Evolutionary conservation across 257 asterid species (phyloP).

Genomic region (Solanum virginianum): DNA sequence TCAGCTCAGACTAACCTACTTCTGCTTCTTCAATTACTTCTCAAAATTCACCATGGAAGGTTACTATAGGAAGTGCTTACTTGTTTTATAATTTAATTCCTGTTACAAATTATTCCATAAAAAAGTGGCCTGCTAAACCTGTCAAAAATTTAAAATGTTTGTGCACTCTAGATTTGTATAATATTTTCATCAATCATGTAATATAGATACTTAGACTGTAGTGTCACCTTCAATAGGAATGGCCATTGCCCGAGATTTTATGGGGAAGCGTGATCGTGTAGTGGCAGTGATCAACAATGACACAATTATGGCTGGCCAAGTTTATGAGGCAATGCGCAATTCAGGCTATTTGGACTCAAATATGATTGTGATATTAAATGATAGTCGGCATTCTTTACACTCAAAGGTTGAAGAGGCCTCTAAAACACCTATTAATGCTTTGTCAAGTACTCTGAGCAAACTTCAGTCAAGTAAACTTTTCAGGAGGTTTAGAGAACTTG

Average conservation of each 20-base stretch:
- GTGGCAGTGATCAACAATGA: slow-evolving; percentile 86
- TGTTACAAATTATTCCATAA: background rate
- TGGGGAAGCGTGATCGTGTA: slow-evolving; percentile 64
- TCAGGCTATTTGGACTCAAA: slow-evolving; percentile 88
- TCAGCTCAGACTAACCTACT: background rate
- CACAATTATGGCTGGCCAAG: slow-evolving; percentile 83
- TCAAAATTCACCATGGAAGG: background rate
- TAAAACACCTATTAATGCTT: slow-evolving; percentile 49
- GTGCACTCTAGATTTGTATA: background rate
- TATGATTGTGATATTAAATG: slow-evolving; percentile 72
- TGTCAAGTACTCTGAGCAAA: slow-evolving; percentile 69
- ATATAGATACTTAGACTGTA: background rate
- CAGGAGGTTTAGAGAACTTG: slow-evolving; percentile 64
- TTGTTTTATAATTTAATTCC: background rate
- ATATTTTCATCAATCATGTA: background rate
- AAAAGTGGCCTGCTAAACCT: background rate
- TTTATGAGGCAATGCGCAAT: slow-evolving; percentile 92
- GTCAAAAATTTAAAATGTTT: background rate
- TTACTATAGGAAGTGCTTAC: background rate
- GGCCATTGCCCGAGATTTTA: slow-evolving; percentile 90
- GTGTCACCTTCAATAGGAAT: slow-evolving; percentile 34
- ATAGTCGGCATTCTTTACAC: slow-evolving; percentile 56
- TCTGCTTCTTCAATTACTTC: background rate
- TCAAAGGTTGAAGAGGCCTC: slow-evolving; percentile 66
- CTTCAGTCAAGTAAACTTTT: slow-evolving; percentile 73